phyloP scores from a whole-genome alignment of 768 basidiomycete species.

The Lenzites betulinus region DNA sequence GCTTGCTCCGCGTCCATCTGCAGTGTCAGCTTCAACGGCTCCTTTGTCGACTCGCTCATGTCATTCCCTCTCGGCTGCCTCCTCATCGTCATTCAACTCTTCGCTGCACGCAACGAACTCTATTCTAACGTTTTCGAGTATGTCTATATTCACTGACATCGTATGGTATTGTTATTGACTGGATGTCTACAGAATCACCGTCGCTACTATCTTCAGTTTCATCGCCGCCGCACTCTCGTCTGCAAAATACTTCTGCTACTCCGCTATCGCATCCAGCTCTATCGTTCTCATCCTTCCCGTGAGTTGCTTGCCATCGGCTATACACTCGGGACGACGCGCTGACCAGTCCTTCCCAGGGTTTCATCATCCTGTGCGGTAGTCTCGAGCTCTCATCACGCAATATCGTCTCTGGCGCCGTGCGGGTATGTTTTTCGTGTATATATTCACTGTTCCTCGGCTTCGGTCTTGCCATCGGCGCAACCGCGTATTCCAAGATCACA shows the following conservation, averaged over 20 bases:
- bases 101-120: slow-evolving; percentile 74
- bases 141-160: slow-evolving; percentile 21
- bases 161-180: neutral
- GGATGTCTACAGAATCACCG: slow-evolving; percentile 57
- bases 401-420: slow-evolving; percentile 82
- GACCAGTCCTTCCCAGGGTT: slow-evolving; percentile 42
- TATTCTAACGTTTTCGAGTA: slow-evolving; percentile 81
- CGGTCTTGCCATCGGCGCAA: slow-evolving; percentile 78
- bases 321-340: neutral
- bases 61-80: slow-evolving; percentile 76
- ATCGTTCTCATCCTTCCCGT: slow-evolving; percentile 82
- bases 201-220: slow-evolving; percentile 80
- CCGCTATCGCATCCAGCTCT: slow-evolving; percentile 74
- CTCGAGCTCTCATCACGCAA: slow-evolving; percentile 81
- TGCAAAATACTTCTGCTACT: slow-evolving; percentile 74
- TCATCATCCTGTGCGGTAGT: slow-evolving; percentile 69
- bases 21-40: slow-evolving; percentile 69
- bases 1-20: slow-evolving; percentile 78
- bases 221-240: slow-evolving; percentile 62
- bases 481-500: slow-evolving; percentile 63
- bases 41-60: slow-evolving; percentile 74
- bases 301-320: slow-evolving; percentile 24
- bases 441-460: slow-evolving; percentile 80
- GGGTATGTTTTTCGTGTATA: slow-evolving; percentile 75
- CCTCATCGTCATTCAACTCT: slow-evolving; percentile 70